Evolutionary conservation across 2,329 filamentous ascomycete genomes (phyloP), one percentile per base, ranked within the genome.

Genomic region (Aspergillus pseudotamarii): DNA sequence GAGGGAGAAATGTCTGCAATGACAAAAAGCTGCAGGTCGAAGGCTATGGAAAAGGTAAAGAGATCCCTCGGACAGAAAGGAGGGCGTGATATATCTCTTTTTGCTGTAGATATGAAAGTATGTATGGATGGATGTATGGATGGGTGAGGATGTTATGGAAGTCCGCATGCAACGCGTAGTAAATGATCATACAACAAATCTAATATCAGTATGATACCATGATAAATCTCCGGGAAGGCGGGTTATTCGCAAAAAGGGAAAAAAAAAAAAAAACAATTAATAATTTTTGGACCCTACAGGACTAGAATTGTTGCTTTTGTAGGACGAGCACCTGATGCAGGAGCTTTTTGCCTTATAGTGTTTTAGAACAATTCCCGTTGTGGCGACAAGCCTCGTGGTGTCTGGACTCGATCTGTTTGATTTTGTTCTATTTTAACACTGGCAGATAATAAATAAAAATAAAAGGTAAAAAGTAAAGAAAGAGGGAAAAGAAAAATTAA

Each of bases 381-480:
- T 55, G 51, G 51, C 51, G 51, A 38, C 51, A 55, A 55, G 51
- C 32, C 51, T 55, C 51, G 51, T 55, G 32, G 51, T 55, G 51
- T 55, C 51, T 55, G 51, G 51, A 54, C 30, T 54, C 19, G 32
- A 36, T 54, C 30, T 55, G 19, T 12, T 55, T 38, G 36, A 8
- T 21, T 38, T 38, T 23, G 8, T 48, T 34, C 21, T 50, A 28
- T 28, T 26, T 48, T 48, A 48, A 12, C 23, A 48, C 14, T 2
- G 21, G 26, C 45, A 14, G 23, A 23, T 36, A 23, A 23, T 36
- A 23, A 23, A 14, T 21, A 21, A 23, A 48, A 48, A 10, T 26
- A 48, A 26, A 9, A 48, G 2, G 19, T n/a, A n/a, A 23, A 14
- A 50, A 23, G 21, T 34, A 51, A n/a, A 32, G 4, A 32, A 19